Evolutionary conservation across 441 rosid genomes (phyloP), one percentile per base, ranked within the genome.

Genomic region (Corymbia citriodora): DNA sequence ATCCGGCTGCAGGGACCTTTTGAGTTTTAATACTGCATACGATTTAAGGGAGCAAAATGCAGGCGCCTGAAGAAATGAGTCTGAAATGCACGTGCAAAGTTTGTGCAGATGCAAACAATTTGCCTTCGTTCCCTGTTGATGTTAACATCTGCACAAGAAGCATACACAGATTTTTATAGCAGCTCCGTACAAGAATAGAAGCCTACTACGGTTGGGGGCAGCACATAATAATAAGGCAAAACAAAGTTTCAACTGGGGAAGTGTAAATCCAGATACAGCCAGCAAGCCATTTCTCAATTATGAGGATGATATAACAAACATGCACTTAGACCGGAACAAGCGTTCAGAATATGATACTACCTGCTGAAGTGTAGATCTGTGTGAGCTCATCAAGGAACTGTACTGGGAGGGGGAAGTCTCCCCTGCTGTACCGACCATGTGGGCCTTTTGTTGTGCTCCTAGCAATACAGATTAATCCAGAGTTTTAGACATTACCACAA

Each of bases 381-480:
- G 18, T 23, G 85, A 12, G 53, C 52, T 49, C 85, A 87, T 96
- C 88, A 96, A 49, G 82, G 89, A 91, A 95, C 93, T 29, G 92
- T 74, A 45, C 93, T 68, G 40, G 93, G 54, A 87, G 94, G 88
- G 70, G 94, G 89, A 21, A 91, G 91, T 90, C 93, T 92, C 74
- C 98, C 98, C 89, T 97, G 99, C 88, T 95, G 97, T 50, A 89
- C 94, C 68, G 97, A 96, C 99, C 97, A 98, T 6, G 97, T 96
- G 83, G 96, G 93, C 23, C 99, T 95, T 91, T 90, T 92, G 92
- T 97, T 97, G 92, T 95, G 93, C 59, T 87, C 98, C 99, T 97
- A 91, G 48, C 11, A 15, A 87, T 86, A 16, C 65, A 90, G 54
- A 88, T 93, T 49, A 88, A 87, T 65, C 53, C 61, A 27, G n/a